Base-by-base conservation (phyloP, 169 alveolate species). In the Plasmodium adleri region DNA sequence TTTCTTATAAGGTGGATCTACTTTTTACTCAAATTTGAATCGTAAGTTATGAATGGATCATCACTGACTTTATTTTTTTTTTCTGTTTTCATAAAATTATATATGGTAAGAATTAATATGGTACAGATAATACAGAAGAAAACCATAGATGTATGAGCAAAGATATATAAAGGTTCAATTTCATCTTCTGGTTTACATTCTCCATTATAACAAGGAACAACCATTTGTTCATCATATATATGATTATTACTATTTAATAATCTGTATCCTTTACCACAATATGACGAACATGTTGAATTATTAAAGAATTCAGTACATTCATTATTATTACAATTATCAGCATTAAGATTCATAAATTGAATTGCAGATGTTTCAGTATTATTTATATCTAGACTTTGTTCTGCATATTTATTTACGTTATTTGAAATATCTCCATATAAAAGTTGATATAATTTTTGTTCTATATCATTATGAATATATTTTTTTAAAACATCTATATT, bases 141-240 rank as follows among this genome's bases (percentile, higher is more conserved):
- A 76, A 76, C 76, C 15, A 76, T 76, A 43, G 89, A 63, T 20
- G 78, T 32, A 70, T 59, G 67, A 20, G 78, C 68, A 68, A 76
- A 76, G 9, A 76, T 76, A 58, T 64, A 12, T 15, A 76, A 68
- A 13, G 89, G 89, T 56, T 76, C 89, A 49, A 45, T 15, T 13
- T 32, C 63, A 76, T 76, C 76, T 64, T 76, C 75, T 52, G 28
- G 20, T 47, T 66, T 47, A 64, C 89, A 76, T 9, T 76, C 66
- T 24, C 89, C 89, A 76, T 76, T 66, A 71, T 76, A 64, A 50
- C 89, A 76, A 3, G 89, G 89, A 26, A 76, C 63, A 39, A 64
- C 78, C 3, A 62, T 32, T 26, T 76, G 89, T 15, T 45, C 20
- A 56, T 49, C 76, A 39, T 64, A 63, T 6, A n/a, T 8, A 47